These are phyloP conservation scores for Daldinia eschscholtzii DNA, from an alignment of 2,329 filamentous ascomycete species.

Conservation along the genomic window DNA sequence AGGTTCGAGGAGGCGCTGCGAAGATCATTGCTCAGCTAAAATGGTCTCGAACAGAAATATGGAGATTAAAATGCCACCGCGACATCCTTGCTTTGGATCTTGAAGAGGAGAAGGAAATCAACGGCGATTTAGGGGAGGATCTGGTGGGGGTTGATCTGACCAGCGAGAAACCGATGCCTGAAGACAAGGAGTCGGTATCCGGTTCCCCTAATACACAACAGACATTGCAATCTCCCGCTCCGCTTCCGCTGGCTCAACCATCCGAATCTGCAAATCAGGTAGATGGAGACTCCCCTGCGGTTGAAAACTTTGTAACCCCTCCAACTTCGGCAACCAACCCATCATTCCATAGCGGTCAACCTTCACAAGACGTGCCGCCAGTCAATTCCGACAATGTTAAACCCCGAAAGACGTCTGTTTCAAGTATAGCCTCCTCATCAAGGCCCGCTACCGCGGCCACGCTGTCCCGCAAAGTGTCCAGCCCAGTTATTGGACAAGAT, in stretches of 20 bases:
- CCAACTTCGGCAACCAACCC: slow-evolving; percentile 57
- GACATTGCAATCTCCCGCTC: slow-evolving; percentile 55
- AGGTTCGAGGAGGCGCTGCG: slow-evolving; percentile 85
- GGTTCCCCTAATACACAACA: slow-evolving; percentile 54
- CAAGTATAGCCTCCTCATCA: slow-evolving; percentile 58
- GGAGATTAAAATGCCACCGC: slow-evolving; percentile 89
- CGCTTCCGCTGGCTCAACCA: slow-evolving; percentile 51
- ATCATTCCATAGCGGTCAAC: slow-evolving; percentile 55
- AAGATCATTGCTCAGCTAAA: slow-evolving; percentile 89
- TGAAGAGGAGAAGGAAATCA: slow-evolving; percentile 75
- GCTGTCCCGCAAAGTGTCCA: slow-evolving; percentile 51
- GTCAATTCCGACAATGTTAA: slow-evolving; percentile 53
- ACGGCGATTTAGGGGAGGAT: slow-evolving; percentile 51
- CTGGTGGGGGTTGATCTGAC: slow-evolving; percentile 36
- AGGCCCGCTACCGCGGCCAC: slow-evolving; percentile 52
- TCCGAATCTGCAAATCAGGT: slow-evolving; percentile 50
- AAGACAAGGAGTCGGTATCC: slow-evolving; percentile 53
- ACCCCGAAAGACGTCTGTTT: slow-evolving; percentile 59
- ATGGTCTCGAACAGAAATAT: slow-evolving; percentile 94
- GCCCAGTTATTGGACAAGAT: slow-evolving; percentile 51
- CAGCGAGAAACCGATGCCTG: slow-evolving; percentile 42
- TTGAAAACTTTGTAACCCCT: slow-evolving; percentile 64
- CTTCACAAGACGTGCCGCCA: slow-evolving; percentile 59
- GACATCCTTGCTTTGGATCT: slow-evolving; percentile 89
- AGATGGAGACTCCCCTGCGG: slow-evolving; percentile 56